These are phyloP conservation scores for Saccharomyces hybrid DNA, from an alignment of 1,139 yeast species.

Conservation along the genomic window DNA sequence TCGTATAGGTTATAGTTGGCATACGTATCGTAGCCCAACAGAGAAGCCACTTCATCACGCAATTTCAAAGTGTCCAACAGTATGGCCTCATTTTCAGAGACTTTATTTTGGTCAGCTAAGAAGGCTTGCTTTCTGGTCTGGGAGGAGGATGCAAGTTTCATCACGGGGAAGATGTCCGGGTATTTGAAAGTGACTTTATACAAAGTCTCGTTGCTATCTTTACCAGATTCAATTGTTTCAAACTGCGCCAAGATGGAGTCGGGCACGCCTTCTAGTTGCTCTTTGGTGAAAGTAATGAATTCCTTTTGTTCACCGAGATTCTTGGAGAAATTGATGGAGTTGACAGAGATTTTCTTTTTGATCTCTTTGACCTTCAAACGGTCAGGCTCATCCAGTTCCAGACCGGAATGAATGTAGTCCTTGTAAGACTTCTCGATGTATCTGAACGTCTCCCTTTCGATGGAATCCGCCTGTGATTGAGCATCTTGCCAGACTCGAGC, in stretches of 20 bases:
- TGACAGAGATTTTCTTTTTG: constrained; percentile 50
- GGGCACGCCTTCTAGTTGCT: constrained; percentile 71
- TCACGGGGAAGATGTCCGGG: constrained; percentile 71
- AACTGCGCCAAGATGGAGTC: constrained; percentile 52
- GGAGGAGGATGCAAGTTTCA: constrained; percentile 57
- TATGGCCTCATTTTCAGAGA: constrained; percentile 52
- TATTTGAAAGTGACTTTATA: constrained; percentile 71
- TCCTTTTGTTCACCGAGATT: constrained; percentile 70
- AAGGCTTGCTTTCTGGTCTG: constrained; percentile 61
- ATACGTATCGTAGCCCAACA: constrained; percentile 59
- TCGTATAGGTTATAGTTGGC: constrained; percentile 67
- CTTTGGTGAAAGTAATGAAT: constrained; percentile 47
- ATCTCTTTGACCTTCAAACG: constrained; percentile 52
- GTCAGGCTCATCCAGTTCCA: constrained; percentile 43
- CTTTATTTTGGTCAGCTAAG: constrained; percentile 60
- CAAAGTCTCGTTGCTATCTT: constrained; percentile 36
- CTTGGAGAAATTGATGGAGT: constrained; percentile 51
- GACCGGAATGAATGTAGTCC: constrained; percentile 58
- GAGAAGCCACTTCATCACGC: constrained; percentile 54
- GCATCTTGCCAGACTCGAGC: constrained; percentile 40
- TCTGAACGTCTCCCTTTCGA: constrained; percentile 51
- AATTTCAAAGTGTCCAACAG: constrained; percentile 52
- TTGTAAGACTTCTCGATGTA: constrained; percentile 50
- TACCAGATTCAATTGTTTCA: constrained; percentile 38
- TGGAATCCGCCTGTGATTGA: constrained; percentile 30